A percentile compares a stretch with the other conserved stretches of the same genome.
phyloP scores from a whole-genome alignment of 1,284 basidiomycete species.

The Dichomitus squalens region DNA sequence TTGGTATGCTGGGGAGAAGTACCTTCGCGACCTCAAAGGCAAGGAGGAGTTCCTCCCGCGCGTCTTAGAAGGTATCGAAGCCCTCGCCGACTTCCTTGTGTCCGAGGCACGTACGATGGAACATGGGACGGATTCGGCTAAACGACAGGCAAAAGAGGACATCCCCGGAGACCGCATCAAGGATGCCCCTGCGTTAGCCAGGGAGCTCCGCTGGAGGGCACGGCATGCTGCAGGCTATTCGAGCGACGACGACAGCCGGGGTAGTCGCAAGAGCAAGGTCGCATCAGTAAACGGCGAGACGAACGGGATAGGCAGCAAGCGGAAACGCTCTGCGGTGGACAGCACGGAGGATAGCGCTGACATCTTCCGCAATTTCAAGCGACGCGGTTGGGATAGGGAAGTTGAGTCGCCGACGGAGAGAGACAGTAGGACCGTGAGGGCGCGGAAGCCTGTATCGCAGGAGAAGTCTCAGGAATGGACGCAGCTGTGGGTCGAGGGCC shows the following conservation, averaged over 20 bases:
- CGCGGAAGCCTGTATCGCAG: slow-evolving; percentile 35
- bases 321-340: slow-evolving; percentile 51
- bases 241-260: slow-evolving; percentile 68
- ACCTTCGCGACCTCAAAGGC: slow-evolving; percentile 70
- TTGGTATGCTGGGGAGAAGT: slow-evolving; percentile 88
- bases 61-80: slow-evolving; percentile 71
- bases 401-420: slow-evolving; percentile 45
- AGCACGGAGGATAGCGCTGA: slow-evolving; percentile 31
- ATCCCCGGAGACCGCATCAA: slow-evolving; percentile 81
- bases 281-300: slow-evolving; percentile 27
- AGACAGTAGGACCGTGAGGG: slow-evolving; percentile 38
- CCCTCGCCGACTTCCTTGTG: slow-evolving; percentile 80
- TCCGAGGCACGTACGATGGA: slow-evolving; percentile 74
- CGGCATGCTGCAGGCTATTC: slow-evolving; percentile 63
- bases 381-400: slow-evolving; percentile 62
- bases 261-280: slow-evolving; percentile 33
- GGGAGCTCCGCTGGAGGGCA: slow-evolving; percentile 83
- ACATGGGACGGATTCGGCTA: slow-evolving; percentile 57
- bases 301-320: slow-evolving; percentile 42
- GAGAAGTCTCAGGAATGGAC: slow-evolving; percentile 35
- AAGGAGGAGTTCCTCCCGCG: slow-evolving; percentile 62
- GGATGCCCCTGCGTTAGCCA: slow-evolving; percentile 75
- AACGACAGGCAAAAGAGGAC: slow-evolving; percentile 76
- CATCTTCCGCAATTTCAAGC: slow-evolving; percentile 67
- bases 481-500: slow-evolving; percentile 40